phyloP scores from a whole-genome alignment of 495 filamentous ascomycete species.

The Entonaema liquescens region DNA sequence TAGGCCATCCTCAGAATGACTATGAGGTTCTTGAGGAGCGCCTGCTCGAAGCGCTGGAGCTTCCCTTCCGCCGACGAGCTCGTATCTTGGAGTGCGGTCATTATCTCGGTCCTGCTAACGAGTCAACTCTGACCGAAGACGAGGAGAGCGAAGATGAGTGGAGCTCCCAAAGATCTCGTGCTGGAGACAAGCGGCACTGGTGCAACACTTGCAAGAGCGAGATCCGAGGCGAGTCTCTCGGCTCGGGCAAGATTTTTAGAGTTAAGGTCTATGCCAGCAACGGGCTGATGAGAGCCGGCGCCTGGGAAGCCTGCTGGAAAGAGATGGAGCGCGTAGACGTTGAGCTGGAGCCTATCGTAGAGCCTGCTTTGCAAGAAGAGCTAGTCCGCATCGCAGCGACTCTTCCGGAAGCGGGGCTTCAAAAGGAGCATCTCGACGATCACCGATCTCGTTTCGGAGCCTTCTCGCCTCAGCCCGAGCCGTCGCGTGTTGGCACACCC shows the following conservation, averaged over 20 bases:
- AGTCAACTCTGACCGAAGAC: constrained; percentile 53
- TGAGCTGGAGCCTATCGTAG: constrained; percentile 76
- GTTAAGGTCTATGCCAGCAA: constrained; percentile 93
- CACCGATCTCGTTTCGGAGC: constrained; percentile 3
- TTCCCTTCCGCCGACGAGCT: constrained; percentile 68
- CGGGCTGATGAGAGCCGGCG: constrained; percentile 88
- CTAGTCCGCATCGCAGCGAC: constrained; percentile 53
- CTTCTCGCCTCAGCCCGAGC: constrained; percentile 21
- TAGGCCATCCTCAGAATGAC: constrained; percentile 88
- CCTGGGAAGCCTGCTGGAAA: constrained; percentile 92
- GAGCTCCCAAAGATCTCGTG: constrained; percentile 43
- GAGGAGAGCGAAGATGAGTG: constrained; percentile 60
- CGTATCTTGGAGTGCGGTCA: constrained; percentile 84
- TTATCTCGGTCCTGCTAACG: constrained; percentile 61
- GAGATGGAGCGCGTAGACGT: constrained; percentile 98
- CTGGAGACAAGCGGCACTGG: constrained; percentile 61
- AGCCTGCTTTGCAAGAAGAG: constrained; percentile 52
- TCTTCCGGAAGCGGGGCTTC: constrained; percentile 43
- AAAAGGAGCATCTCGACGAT: constrained; percentile 25
- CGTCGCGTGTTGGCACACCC: constrained; percentile 19
- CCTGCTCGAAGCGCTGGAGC: constrained; percentile 85
- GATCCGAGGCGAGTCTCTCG: constrained; percentile 57
- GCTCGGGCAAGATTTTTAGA: constrained; percentile 70
- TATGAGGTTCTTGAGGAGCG: constrained; percentile 93
- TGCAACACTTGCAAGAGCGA: constrained; percentile 66